These are phyloP conservation scores for Leccinellum rugosiceps DNA, from an alignment of 768 basidiomycete genomes.

Conservation along the genomic window DNA sequence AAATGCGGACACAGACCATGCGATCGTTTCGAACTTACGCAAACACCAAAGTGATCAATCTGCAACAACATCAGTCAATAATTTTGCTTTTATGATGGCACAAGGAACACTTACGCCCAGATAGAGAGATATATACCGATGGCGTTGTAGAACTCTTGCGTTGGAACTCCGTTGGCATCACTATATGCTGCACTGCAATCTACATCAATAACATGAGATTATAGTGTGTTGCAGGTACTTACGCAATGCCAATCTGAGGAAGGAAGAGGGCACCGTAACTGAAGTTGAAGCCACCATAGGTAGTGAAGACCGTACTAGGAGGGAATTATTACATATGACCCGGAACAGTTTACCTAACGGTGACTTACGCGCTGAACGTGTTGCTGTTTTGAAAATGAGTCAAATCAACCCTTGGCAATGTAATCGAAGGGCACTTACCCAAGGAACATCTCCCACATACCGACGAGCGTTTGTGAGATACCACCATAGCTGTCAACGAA, in stretches of 20 bases:
- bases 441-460: slow-evolving; percentile 33
- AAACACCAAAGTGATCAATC: slow-evolving; percentile 26
- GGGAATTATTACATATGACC: not conserved
- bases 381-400: slow-evolving; percentile 16
- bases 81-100: not conserved
- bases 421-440: slow-evolving; percentile 15
- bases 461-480: slow-evolving; percentile 28
- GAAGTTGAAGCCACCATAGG: slow-evolving; percentile 30
- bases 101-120: slow-evolving; percentile 19
- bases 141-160: slow-evolving; percentile 22
- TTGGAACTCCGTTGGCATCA: slow-evolving; percentile 18
- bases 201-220: not conserved
- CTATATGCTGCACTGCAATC: slow-evolving; percentile 22
- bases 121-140: slow-evolving; percentile 29
- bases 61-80: slow-evolving; percentile 1
- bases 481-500: slow-evolving; percentile 25
- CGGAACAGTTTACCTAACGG: not conserved
- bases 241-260: slow-evolving; percentile 27
- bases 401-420: not conserved
- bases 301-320: slow-evolving; percentile 25
- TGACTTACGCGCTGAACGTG: slow-evolving; percentile 27
- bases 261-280: slow-evolving; percentile 28
- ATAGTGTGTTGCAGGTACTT: not conserved
- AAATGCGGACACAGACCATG: not conserved
- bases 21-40: slow-evolving; percentile 10